These are phyloP conservation scores for Ophiostoma sp. DNA, from an alignment of 2,329 filamentous ascomycete species.

Conservation along the genomic window DNA sequence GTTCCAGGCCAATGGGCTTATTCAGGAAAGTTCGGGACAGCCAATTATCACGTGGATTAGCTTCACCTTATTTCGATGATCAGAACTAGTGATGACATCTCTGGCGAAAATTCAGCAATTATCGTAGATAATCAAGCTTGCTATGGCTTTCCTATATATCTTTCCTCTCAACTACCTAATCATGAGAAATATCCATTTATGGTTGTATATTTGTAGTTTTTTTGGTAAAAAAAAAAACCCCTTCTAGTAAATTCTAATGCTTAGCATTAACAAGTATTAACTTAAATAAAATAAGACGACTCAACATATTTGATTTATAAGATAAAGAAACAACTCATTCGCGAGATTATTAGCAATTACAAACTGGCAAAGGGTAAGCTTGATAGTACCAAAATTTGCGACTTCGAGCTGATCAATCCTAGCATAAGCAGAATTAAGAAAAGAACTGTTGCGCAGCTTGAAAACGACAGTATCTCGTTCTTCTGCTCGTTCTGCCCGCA, in stretches of 20 bases:
- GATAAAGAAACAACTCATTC: too few species aligned
- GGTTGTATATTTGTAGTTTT: too few species aligned
- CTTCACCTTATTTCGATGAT: background rate
- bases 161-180: too few species aligned
- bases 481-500: background rate
- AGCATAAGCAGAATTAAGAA: background rate
- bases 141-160: too few species aligned
- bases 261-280: too few species aligned
- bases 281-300: too few species aligned
- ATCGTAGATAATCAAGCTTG: background rate
- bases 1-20: background rate
- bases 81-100: background rate
- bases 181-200: too few species aligned
- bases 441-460: background rate
- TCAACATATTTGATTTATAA: too few species aligned
- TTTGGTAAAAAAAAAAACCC: too few species aligned
- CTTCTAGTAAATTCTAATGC: too few species aligned
- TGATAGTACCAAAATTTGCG: background rate
- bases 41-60: conserved; percentile 7
- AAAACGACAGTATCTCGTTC: background rate
- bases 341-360: too few species aligned
- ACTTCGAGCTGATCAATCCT: background rate
- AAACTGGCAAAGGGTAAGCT: too few species aligned
- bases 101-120: background rate
- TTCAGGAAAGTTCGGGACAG: background rate